Base-by-base conservation (phyloP, 2,329 filamentous ascomycete genomes). In the Alternaria brassicae region DNA sequence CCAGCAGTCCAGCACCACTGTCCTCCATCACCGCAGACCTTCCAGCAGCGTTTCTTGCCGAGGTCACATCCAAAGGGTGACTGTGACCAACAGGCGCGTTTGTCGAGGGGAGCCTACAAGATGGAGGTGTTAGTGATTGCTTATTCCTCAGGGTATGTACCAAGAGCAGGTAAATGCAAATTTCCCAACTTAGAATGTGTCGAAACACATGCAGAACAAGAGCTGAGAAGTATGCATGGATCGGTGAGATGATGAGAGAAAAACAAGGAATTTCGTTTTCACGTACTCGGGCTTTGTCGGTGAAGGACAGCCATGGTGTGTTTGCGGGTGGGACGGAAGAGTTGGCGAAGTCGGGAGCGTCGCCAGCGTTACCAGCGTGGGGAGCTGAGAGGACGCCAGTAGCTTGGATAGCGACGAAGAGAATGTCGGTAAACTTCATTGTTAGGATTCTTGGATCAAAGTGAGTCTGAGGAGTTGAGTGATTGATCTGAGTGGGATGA, bases 1-100 rank as follows among this genome's bases (percentile, higher is more conserved):
- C 23, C 21, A 2, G 48, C 48, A 28, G 48, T 51, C 48, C 48
- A 51, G 48, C 48, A 51, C 48, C 48, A 51, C 25, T 51, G n/a
- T 21, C 48, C 48, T 4, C 34, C 23, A 30, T 51, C 34, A 51
- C 34, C 48, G 2, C 48, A 51, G 23, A 51, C 48, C 9, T 51
- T 51, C 48, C 48, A 40, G 48, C 36, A 40, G 21, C 48, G 48
- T n/a, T 51, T 40, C 4, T 51, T 51, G 15, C 48, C 48, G 5
- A 51, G 21, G 19, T 51, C 25, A 30, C 36, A 51, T 23, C 36
- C 48, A 9, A 13, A 51, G 28, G 48, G 48, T 17, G 48, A 23
- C 23, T 4, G 6, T 21, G 48, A 51, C 15, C 19, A 34, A 5
- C 36, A 51, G 8, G 3, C 48, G n/a, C 36, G 48, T 21, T 3